Conservation (phyloP, 192 early-diverging fungal genomes). For the Phycomyces nitens region DNA sequence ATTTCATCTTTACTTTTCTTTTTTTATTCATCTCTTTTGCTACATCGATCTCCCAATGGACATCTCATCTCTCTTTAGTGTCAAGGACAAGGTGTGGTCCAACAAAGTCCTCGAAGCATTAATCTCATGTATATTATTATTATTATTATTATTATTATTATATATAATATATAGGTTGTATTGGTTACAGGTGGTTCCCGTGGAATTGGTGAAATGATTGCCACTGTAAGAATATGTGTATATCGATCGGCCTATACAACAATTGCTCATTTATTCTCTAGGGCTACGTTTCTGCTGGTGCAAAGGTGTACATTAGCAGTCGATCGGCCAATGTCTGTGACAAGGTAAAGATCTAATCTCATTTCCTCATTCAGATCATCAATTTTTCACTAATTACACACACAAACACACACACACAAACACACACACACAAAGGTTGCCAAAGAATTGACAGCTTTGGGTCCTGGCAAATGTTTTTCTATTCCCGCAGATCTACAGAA, state of each 20-base stretch:
- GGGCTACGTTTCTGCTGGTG: slow-evolving; percentile 84
- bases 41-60: slow-evolving; percentile 22
- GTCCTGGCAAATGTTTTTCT: slow-evolving; percentile 70
- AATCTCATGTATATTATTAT: too few species aligned
- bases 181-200: slow-evolving; percentile 78
- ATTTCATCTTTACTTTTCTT: too few species aligned
- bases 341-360: slow-evolving; percentile 27
- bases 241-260: neutral
- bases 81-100: slow-evolving; percentile 62
- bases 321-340: slow-evolving; percentile 64
- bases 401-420: too few species aligned
- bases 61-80: slow-evolving; percentile 45
- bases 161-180: slow-evolving; percentile 41
- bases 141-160: too few species aligned
- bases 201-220: slow-evolving; percentile 58
- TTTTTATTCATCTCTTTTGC: neutral
- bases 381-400: neutral
- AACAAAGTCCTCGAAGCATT: neutral
- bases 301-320: slow-evolving; percentile 89
- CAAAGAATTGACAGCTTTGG: slow-evolving; percentile 58
- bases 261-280: slow-evolving; percentile 10
- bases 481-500: slow-evolving; percentile 72
- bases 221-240: slow-evolving; percentile 28
- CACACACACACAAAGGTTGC: slow-evolving; percentile 53
- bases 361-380: neutral